Evolutionary conservation across 257 asterid species (phyloP).

Genomic region (Penstemon davidsonii): DNA sequence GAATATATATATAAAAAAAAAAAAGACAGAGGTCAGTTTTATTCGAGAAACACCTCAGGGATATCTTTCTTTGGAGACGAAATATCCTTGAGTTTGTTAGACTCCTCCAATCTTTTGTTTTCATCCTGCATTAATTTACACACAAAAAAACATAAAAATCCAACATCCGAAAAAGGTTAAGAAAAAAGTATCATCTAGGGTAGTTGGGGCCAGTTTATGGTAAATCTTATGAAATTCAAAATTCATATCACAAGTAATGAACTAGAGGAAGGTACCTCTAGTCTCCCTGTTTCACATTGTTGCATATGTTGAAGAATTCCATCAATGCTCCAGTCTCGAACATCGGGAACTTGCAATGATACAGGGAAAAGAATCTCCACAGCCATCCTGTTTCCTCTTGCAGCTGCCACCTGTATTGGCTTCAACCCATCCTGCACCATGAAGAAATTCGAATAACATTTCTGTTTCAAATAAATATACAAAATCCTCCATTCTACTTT

Average conservation of each 20-base stretch:
- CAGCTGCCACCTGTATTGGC: slow-evolving; percentile 86
- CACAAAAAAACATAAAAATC: slow-evolving; percentile 17
- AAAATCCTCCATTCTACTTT: too few relatives aligned
- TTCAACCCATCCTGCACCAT: slow-evolving; percentile 71
- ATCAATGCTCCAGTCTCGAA: slow-evolving; percentile 73
- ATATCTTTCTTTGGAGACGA: slow-evolving; percentile 45
- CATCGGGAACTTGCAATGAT: slow-evolving; percentile 44
- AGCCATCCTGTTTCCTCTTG: slow-evolving; percentile 60
- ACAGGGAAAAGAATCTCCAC: slow-evolving; percentile 78
- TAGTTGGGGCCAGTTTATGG: background rate
- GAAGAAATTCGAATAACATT: slow-evolving; percentile 12
- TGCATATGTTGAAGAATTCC: slow-evolving; percentile 54
- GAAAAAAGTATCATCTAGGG: too few relatives aligned
- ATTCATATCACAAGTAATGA: background rate
- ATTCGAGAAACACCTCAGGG: slow-evolving; percentile 53
- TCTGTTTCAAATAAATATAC: background rate
- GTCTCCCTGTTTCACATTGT: slow-evolving; percentile 23
- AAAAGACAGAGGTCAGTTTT: background rate
- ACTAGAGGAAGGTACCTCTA: slow-evolving; percentile 46
- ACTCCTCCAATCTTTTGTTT: slow-evolving; percentile 35
- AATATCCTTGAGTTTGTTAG: slow-evolving; percentile 39
- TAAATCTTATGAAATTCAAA: background rate
- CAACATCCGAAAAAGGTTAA: background rate
- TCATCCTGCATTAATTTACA: slow-evolving; percentile 50
- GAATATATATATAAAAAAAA: too few relatives aligned